Conservation (phyloP, 257 asterid species). For the Scutellaria barbata region DNA sequence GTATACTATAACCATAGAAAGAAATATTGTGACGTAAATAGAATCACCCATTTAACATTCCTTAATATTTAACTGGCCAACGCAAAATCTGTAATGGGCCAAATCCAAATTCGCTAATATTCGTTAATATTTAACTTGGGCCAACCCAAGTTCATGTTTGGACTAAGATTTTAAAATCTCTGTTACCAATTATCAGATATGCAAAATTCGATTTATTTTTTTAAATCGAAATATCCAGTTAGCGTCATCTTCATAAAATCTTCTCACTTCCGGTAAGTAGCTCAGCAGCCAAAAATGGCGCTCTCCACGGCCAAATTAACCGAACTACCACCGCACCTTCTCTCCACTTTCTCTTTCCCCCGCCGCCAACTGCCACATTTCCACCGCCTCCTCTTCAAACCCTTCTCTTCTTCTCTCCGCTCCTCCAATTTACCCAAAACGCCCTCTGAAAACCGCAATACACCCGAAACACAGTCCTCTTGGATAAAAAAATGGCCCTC, state of each 20-base stretch:
- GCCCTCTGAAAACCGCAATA: conserved; percentile 42
- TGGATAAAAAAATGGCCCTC: conserved; percentile 89
- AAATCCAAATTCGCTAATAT: too few species aligned
- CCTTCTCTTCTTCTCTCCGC: conserved; percentile 62
- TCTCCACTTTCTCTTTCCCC: conserved; percentile 51
- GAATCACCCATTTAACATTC: too few species aligned
- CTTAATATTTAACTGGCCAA: too few species aligned
- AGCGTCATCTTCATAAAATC: conserved; percentile 37
- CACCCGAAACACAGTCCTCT: conserved; percentile 32
- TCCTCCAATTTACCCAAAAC: conserved; percentile 47
- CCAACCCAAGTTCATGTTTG: not conserved
- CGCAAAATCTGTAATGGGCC: too few species aligned
- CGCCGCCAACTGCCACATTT: conserved; percentile 49
- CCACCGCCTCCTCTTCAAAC: conserved; percentile 53
- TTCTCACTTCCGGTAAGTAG: conserved; percentile 32
- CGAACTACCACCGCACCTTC: conserved; percentile 64
- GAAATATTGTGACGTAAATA: too few species aligned
- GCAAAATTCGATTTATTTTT: not conserved
- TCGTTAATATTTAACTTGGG: too few species aligned
- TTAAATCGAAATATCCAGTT: conserved; percentile 39
- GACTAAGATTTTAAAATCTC: not conserved
- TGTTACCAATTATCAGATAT: conserved; percentile 20
- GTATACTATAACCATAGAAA: too few species aligned
- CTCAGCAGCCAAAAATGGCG: conserved; percentile 54
- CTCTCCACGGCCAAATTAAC: conserved; percentile 67